Conservation (phyloP, 2,329 filamentous ascomycete species). For the Aureobasidium sp. region DNA sequence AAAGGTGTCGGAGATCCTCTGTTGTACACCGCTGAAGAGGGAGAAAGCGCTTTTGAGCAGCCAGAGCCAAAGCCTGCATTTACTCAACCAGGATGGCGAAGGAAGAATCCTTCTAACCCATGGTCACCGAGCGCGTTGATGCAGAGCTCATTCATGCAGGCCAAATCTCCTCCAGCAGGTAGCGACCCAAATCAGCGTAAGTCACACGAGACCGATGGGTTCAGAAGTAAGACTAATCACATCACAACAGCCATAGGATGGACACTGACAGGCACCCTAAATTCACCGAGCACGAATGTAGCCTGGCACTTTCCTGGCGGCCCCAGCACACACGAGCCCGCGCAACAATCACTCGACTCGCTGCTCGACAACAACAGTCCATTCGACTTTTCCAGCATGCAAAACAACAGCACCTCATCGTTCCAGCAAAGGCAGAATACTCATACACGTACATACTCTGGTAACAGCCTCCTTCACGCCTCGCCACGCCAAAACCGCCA, state of each 20-base stretch:
- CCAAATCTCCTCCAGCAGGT: background rate
- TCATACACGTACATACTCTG: slow-evolving; percentile 7
- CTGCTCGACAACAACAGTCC: slow-evolving; percentile 13
- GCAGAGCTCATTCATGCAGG: background rate
- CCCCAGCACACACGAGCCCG: slow-evolving; percentile 17
- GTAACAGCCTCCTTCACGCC: background rate
- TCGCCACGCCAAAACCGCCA: background rate
- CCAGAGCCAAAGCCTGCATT: slow-evolving; percentile 38
- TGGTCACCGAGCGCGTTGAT: slow-evolving; percentile 33
- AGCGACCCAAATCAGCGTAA: background rate
- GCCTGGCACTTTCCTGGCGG: slow-evolving; percentile 67
- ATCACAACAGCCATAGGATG: slow-evolving; percentile 57
- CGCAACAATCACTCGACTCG: slow-evolving; percentile 18
- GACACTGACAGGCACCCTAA: slow-evolving; percentile 80
- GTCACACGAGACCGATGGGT: background rate
- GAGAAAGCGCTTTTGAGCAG: slow-evolving; percentile 57
- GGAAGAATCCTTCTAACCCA: slow-evolving; percentile 33
- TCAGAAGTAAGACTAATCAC: background rate
- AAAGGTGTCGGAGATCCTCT: slow-evolving; percentile 75
- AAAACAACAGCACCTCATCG: background rate
- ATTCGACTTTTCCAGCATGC: background rate
- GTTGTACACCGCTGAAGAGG: slow-evolving; percentile 61
- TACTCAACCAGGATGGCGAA: slow-evolving; percentile 43
- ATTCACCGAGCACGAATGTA: slow-evolving; percentile 74
- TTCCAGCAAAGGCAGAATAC: background rate